These are phyloP conservation scores for Moesziomyces sp. DNA, from an alignment of 1,284 basidiomycete genomes.

Conservation along the genomic window DNA sequence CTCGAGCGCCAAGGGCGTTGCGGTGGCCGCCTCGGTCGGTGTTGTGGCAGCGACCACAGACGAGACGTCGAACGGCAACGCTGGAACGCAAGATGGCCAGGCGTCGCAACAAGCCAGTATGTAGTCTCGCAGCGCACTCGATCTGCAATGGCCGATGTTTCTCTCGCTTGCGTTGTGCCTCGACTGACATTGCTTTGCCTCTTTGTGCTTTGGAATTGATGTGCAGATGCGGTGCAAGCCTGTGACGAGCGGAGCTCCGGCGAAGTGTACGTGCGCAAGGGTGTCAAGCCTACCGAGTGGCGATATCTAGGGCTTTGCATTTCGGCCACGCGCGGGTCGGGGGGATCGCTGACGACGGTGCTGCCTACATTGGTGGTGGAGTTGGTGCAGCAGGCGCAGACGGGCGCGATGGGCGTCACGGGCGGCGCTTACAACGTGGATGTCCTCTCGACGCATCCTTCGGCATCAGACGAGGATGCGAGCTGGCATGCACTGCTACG, in stretches of 20 bases:
- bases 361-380: slow-evolving; percentile 22
- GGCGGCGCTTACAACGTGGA: slow-evolving; percentile 50
- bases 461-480: background rate
- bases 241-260: too few species aligned
- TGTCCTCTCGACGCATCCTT: slow-evolving; percentile 33
- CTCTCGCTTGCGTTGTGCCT: background rate
- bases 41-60: slow-evolving; percentile 2
- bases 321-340: slow-evolving; percentile 4
- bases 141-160: slow-evolving; percentile 3
- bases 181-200: background rate
- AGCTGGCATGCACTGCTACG: slow-evolving; percentile 26
- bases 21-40: slow-evolving; percentile 7
- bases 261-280: slow-evolving; percentile 28
- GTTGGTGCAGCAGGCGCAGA: slow-evolving; percentile 32
- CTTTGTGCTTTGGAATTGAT: too few species aligned
- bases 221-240: too few species aligned
- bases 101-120: slow-evolving; percentile 18
- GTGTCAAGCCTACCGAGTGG: slow-evolving; percentile 33
- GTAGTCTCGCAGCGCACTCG: background rate
- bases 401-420: slow-evolving; percentile 29
- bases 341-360: slow-evolving; percentile 1
- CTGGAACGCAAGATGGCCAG: background rate
- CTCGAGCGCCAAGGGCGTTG: slow-evolving; percentile 3
- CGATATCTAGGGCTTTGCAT: slow-evolving; percentile 27
- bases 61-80: background rate